Base-by-base conservation (phyloP, 2,329 filamentous ascomycete species). In the Penicillium sp. region DNA sequence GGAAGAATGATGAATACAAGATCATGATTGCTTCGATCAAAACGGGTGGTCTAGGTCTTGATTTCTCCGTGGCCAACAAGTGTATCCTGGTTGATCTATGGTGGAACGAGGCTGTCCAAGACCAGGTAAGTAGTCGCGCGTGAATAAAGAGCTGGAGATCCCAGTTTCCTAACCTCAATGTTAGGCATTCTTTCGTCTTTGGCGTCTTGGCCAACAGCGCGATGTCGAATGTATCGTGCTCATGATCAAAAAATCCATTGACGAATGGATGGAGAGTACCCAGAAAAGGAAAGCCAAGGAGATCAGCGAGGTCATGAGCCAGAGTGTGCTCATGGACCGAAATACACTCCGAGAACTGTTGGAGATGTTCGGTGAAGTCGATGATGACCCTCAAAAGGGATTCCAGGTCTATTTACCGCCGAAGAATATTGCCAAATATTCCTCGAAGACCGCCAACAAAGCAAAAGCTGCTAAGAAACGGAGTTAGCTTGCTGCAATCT, bases 161-260 rank as follows among this genome's bases (percentile, higher is more conserved):
- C 11, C 0, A 9, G 13, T 8, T 3, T 22, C 22, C 35, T 50
- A 31, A 42, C 18, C 10, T 2, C 2, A 52, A 38, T 5, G 2
- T 7, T 11, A 70, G 68, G 79, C 79, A 1, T 84, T 83, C 65
- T 81, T 78, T 1, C 81, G 89, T 0, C 82, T 90, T 0, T 82
- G 82, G 62, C 80, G 89, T 5, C 84, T 86, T 2, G 87, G 87
- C 0, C 89, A 93, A 60, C 59, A 66, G 0, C 82, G 86, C 40
- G 74, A 83, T 34, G 86, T 86, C 0, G 74, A 83, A 11, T 80
- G 89, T 55, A 78, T 83, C 0, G 79, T 85, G 0, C 76, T 91
- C 34, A 71, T 85, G 1, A 76, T 85, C 0, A 70, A 75, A 1
- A 75, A 81, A 5, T 82, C 79, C 0, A 81, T 89, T 5, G 88